Base-by-base conservation (phyloP, 805 yeast genomes). In the Ascoidea rubescens region DNA sequence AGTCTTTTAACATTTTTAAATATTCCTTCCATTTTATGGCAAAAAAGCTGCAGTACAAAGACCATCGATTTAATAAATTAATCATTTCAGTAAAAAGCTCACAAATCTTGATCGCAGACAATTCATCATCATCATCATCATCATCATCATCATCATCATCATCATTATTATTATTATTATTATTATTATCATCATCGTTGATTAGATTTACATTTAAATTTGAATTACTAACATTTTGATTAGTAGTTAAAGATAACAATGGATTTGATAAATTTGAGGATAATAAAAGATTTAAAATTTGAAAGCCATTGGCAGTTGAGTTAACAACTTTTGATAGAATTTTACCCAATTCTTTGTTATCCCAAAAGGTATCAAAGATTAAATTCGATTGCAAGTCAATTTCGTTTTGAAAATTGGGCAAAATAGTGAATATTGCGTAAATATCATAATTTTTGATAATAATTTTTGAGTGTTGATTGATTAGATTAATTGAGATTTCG, bases 321-420 rank as follows among this genome's bases (percentile, higher is more conserved):
- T 69, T 62, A 28, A 71, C 68, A 49, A 84, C 71, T 30, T 82
- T 87, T 52, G 73, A 72, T 30, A 85, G 58, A 6, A 75, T 62
- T 54, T 77, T 72, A 32, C 74, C 80, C 4, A 89, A 60, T 31
- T 81, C 71, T 56, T 87, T 75, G 32, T 78, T 74, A 58, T 90
- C 97, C 69, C 82, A 77, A 60, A 87, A 87, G 0, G 93, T 86
- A 64, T 91, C 98, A 52, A 86, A 72, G 4, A 93, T 85, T 47
- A 93, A 71, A 0, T 95, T 95, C 31, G 91, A 83, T 62, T 93
- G 99, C n/a, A 90, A 73, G 62, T 93, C 99, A 33, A 93, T 82
- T 62, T 93, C 99, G 50, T 77, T 71, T 66, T 91, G 96, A 37
- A 93, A 82, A 50, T 78, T 77, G 17, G 76, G 78, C 58, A 90